phyloP scores from a whole-genome alignment of 768 basidiomycete genomes.

The Agaricus bisporus region DNA sequence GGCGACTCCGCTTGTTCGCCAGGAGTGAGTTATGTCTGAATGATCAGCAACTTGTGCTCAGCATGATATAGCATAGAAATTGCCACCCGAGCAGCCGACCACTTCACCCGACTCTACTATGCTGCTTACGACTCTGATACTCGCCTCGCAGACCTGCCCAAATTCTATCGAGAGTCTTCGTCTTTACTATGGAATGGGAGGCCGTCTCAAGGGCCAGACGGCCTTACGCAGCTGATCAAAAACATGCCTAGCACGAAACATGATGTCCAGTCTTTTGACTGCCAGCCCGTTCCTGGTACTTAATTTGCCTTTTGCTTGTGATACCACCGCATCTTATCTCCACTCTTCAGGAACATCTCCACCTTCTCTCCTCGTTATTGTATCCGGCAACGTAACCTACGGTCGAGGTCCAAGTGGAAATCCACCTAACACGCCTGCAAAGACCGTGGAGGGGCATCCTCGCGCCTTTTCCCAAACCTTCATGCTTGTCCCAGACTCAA shows the following conservation, averaged over 20 bases:
- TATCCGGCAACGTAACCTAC: slow-evolving; percentile 75
- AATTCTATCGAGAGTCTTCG: slow-evolving; percentile 74
- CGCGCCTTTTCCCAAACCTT: slow-evolving; percentile 87
- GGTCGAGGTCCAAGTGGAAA: slow-evolving; percentile 57
- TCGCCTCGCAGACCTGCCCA: slow-evolving; percentile 70
- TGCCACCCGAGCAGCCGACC: slow-evolving; percentile 76
- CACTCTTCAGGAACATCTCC: slow-evolving; percentile 59
- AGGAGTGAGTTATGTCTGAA: slow-evolving; percentile 3
- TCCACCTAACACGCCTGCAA: slow-evolving; percentile 41
- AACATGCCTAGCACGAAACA: slow-evolving; percentile 79
- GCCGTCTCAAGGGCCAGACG: slow-evolving; percentile 67
- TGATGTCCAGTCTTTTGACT: slow-evolving; percentile 84
- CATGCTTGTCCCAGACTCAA: slow-evolving; percentile 73
- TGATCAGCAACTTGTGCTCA: not conserved
- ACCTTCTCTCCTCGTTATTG: slow-evolving; percentile 71
- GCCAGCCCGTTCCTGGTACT: slow-evolving; percentile 81
- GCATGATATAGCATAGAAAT: slow-evolving; percentile 65
- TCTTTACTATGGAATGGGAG: slow-evolving; percentile 84
- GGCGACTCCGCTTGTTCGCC: slow-evolving; percentile 5
- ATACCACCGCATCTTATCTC: slow-evolving; percentile 3
- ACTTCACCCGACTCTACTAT: slow-evolving; percentile 81
- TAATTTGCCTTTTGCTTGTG: not conserved
- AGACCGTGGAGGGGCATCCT: slow-evolving; percentile 67
- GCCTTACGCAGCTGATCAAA: slow-evolving; percentile 57
- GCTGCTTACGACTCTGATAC: slow-evolving; percentile 74